Conservation (phyloP, 352 stramenopile genomes). For the Phytophthora multivora region DNA sequence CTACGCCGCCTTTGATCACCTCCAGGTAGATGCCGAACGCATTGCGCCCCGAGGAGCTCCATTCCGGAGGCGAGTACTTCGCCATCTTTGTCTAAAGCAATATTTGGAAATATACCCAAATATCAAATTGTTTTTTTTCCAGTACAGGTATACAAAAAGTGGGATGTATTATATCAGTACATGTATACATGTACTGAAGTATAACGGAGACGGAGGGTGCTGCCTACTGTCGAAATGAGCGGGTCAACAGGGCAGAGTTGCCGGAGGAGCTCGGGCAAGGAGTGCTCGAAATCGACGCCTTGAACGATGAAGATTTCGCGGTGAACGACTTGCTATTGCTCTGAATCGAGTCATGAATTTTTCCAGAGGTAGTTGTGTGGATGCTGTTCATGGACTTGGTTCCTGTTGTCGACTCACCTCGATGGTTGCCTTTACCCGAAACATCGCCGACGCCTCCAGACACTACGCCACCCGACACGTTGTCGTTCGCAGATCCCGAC, state of each 20-base stretch:
- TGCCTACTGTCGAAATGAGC: slow-evolving; percentile 2
- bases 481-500: background rate
- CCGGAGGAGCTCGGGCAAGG: too few species aligned
- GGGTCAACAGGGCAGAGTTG: background rate
- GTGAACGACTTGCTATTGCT: too few species aligned
- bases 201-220: background rate
- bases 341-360: background rate
- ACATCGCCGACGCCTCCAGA: too few species aligned
- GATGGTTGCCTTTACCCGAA: too few species aligned
- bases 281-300: too few species aligned
- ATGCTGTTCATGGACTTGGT: too few species aligned
- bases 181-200: too few species aligned
- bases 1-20: slow-evolving; percentile 66
- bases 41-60: slow-evolving; percentile 54
- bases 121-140: background rate
- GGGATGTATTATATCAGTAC: too few species aligned
- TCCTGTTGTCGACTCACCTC: too few species aligned
- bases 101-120: background rate
- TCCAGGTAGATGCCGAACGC: slow-evolving; percentile 64
- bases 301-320: too few species aligned
- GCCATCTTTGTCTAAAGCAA: slow-evolving; percentile 18
- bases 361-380: too few species aligned
- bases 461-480: background rate
- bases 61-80: slow-evolving; percentile 54
- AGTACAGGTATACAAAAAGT: background rate